Evolutionary conservation across 2,329 filamentous ascomycete genomes (phyloP), one percentile per base, ranked within the genome.

Genomic region (Didymella sp.): DNA sequence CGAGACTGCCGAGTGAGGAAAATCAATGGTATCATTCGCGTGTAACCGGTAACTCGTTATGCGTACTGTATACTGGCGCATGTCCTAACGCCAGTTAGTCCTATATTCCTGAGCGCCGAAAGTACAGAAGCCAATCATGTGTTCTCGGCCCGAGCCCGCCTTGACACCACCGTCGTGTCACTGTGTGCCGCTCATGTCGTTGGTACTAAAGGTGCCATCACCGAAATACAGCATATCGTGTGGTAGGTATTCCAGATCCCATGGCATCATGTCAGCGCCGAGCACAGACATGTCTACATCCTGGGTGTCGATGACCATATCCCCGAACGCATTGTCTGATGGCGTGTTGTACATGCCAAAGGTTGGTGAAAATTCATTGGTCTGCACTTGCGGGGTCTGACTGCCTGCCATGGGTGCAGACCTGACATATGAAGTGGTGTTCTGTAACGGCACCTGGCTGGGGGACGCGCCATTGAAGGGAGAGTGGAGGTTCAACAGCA

Each of bases 241-340:
- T 3, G 89, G 88, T 6, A 92, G 77, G 58, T 90, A 90, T 66
- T 91, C 89, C 11, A 92, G 49, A 53, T 74, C 78, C 88, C 89
- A 93, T 0, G 87, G 86, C 81, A 89, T 85, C 76, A 91, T 84
- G 40, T 91, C 88, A 15, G 86, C 84, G 1, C 86, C 87, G 17
- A 92, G 76, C 4, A 85, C 79, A 22, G 84, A 85, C 80, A 93
- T 89, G 61, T 93, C 89, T 30, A 94, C 86, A 62, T 93, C 89
- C 61, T 91, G 89, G 58, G 86, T 89, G 70, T 91, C 87, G 62
- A 93, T 90, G 59, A 89, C 87, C 76, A 92, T 88, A 56, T 81
- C 77, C 4, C 77, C 77, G 43, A 81, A 74, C 1, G 73, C 64
- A 6, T 64, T 65, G 21, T 74, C 66, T 6, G 67, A 63, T 2